Evolutionary conservation across 1,284 basidiomycete species (phyloP), one percentile per base, ranked within the genome.

Genomic region (Irpex lacteus): DNA sequence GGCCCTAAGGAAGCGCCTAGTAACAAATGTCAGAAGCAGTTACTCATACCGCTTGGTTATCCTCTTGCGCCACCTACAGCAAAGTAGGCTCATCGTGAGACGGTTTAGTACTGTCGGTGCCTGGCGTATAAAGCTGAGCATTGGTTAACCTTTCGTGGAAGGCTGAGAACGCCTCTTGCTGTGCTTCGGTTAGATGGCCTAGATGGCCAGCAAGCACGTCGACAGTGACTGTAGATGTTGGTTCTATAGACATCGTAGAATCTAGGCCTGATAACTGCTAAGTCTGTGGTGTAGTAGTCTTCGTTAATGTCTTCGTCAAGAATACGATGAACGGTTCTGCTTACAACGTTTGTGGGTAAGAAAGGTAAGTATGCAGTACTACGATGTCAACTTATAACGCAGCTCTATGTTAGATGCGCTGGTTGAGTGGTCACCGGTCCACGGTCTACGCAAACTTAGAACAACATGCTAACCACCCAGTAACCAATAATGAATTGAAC

Each of bases 1-100:
- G 5, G 92, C 92, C 32, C 90, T 82, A 4, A 94, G 81, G 70
- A 94, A 94, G 8, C 92, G 89, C 26, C 91, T 93, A 71, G 40
- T 13, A 6, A 11, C 21, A 26, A 15, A 19, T 50, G 36, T 40
- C 11, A 59, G 21, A 47, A 55, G 11, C 18, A 18, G 11, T 5
- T 18, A 56, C 9, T 36, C 36, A 56, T 37, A 26, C 4, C 5
- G 34, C 8, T 8, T 15, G 13, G 15, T 56, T n/a, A 32, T 18
- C 26, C 34, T 13, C 15, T 15, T 56, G 11, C 21, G 18, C 1
- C 13, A 56, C 87, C 65, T 67, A 92, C 90, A 90, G 73, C 21
- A 92, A 74, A 5, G 89, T 90, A 3, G 81, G 71, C 61, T 92
- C 90, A 63, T 89, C 85, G 68, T 87, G 87, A 11, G 86, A 86